Percentiles rank a stretch among this genome's conserved stretches.
Evolutionary conservation across 208 protist species (phyloP).

Genomic region (Crithidia bombi): DNA sequence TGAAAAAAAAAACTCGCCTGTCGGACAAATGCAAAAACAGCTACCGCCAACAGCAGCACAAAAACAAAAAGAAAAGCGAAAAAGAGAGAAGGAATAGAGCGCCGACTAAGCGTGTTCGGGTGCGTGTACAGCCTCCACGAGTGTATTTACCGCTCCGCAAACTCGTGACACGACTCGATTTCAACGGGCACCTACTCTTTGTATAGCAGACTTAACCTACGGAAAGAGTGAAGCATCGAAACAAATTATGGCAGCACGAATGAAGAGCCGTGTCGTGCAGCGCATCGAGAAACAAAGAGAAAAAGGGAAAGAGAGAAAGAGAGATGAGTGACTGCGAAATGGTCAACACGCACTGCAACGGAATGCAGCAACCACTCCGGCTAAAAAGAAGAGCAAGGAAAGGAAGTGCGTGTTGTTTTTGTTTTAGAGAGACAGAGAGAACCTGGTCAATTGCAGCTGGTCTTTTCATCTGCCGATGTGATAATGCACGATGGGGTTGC

Average conservation of each 20-base stretch:
- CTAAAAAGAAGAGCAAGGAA: not conserved
- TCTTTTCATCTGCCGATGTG: slow-evolving; percentile 8
- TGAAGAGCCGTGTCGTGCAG: slow-evolving; percentile 1
- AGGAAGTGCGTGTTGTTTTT: too few relatives aligned
- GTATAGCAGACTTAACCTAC: not conserved
- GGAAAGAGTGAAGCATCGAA: slow-evolving; percentile 3
- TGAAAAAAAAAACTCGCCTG: not conserved
- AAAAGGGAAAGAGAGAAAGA: not conserved
- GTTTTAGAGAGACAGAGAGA: too few relatives aligned
- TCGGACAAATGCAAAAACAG: too few relatives aligned
- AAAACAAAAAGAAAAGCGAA: not conserved
- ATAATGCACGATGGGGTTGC: too few relatives aligned
- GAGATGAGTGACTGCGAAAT: slow-evolving; percentile 2
- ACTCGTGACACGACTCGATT: not conserved
- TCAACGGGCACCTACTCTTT: not conserved
- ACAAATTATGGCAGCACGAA: not conserved
- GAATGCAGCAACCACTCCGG: not conserved
- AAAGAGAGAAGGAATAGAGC: not conserved
- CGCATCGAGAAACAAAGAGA: slow-evolving; percentile 8
- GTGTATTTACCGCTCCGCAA: slow-evolving; percentile 3
- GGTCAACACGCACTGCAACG: not conserved
- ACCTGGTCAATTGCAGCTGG: not conserved
- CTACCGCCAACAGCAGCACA: too few relatives aligned
- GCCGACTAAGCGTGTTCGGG: not conserved
- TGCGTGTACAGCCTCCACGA: not conserved